Base-by-base conservation (phyloP, 768 basidiomycete genomes). In the Tricholoma terreum region DNA sequence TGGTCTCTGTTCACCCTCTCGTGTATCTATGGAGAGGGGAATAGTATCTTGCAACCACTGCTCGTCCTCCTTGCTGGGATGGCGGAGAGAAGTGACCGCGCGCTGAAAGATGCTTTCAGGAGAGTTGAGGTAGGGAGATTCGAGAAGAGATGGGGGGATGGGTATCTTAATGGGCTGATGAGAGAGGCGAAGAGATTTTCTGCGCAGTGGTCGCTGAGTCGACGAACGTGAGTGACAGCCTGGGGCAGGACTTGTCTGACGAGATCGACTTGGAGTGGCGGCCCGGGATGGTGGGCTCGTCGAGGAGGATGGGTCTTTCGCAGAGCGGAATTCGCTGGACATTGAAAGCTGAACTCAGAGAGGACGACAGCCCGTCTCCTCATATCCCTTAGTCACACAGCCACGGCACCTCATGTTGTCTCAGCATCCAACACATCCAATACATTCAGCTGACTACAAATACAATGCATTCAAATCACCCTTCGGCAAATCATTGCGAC, bases 401-500 rank as follows among this genome's bases (percentile, higher is more conserved):
- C 45, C 56, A 52, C 51, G 34, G n/a, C n/a, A n/a, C 45, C 46
- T 61, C 57, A 43, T 52, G 19, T 33, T 61, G 58, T 60, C 59
- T 60, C 62, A 59, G 57, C 58, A 54, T 65, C 27, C 52, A 21
- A 34, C 51, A 11, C 35, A 55, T 40, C 30, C 45, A 35, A 27
- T 43, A 42, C 10, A 15, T 31, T 2, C 2, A 33, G 19, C 21
- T 36, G 34, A 48, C n/a, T 46, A 53, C 31, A 35, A n/a, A 57
- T 22, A 38, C 30, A 52, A 53, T 54, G 54, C 30, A 34, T 43
- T 68, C 68, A 83, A 48, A 77, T 70, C 52, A 82, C 71, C 66
- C 88, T 78, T 58, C 86, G 80, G 63, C 81, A 88, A 49, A 92
- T 74, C 40, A 92, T 78, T 33, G 82, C 85, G 64, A 87, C 81